These are phyloP conservation scores for Euphorbia celastroides DNA, from an alignment of 441 rosid genomes.

Conservation along the genomic window DNA sequence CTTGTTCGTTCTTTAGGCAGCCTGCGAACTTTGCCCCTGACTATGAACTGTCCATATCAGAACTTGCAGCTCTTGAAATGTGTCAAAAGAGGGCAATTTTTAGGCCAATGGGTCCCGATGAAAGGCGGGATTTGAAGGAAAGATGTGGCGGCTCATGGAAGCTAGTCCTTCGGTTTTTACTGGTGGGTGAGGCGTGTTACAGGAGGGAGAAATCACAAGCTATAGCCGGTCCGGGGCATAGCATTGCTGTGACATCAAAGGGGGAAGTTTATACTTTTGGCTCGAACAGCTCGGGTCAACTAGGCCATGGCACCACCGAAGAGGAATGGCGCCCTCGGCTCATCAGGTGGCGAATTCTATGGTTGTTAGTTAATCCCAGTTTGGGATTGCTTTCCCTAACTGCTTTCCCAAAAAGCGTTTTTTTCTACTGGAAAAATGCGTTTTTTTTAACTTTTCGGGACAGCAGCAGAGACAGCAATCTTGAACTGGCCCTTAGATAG, in stretches of 20 bases:
- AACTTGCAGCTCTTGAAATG: constrained; percentile 98
- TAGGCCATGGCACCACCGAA: constrained; percentile 76
- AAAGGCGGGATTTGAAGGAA: constrained; percentile 61
- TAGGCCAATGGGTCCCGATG: constrained; percentile 71
- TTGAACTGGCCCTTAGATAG: too few relatives aligned
- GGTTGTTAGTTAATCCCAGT: constrained; percentile 23
- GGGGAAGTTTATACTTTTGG: constrained; percentile 84
- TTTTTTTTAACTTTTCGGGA: too few relatives aligned
- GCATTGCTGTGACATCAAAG: constrained; percentile 70
- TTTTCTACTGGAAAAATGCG: too few relatives aligned
- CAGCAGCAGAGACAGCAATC: too few relatives aligned
- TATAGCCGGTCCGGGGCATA: constrained; percentile 90
- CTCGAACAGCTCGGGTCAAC: constrained; percentile 79
- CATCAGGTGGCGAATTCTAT: constrained; percentile 62
- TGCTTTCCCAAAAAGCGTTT: too few relatives aligned
- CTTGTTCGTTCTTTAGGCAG: constrained; percentile 93
- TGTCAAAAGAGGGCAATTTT: constrained; percentile 78
- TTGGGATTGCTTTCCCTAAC: too few relatives aligned
- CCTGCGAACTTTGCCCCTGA: constrained; percentile 90
- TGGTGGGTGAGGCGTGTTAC: constrained; percentile 88
- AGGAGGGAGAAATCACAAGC: constrained; percentile 96
- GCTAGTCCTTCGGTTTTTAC: constrained; percentile 73
- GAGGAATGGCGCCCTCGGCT: constrained; percentile 66
- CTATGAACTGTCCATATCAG: constrained; percentile 59
- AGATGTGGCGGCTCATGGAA: constrained; percentile 98